Conservation (phyloP, 2,329 filamentous ascomycete genomes). For the Aureobasidium vineae region DNA sequence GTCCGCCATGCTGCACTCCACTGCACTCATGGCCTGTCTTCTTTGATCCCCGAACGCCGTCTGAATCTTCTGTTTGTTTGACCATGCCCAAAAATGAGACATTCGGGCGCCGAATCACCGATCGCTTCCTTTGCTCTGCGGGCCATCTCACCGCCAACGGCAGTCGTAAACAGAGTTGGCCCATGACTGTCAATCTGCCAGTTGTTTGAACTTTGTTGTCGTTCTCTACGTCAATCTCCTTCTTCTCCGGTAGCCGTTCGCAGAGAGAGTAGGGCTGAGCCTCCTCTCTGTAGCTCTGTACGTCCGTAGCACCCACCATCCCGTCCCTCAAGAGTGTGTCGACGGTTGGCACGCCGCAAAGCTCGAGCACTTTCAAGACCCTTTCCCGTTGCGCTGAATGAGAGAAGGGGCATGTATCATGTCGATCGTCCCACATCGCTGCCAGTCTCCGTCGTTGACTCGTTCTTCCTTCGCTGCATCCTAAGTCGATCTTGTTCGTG, state of each 20-base stretch:
- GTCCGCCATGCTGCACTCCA: slow-evolving; percentile 20
- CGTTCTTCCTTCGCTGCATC: background rate
- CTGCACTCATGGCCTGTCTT: slow-evolving; percentile 16
- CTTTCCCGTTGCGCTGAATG: slow-evolving; percentile 11
- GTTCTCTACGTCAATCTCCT: slow-evolving; percentile 24
- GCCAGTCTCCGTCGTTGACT: background rate
- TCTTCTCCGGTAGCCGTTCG: slow-evolving; percentile 22
- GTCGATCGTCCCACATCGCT: slow-evolving; percentile 15
- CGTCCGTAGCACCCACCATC: slow-evolving; percentile 8
- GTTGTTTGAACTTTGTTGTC: slow-evolving; percentile 23
- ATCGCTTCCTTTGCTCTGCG: background rate
- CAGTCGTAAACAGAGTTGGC: slow-evolving; percentile 14
- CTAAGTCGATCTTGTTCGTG: slow-evolving; percentile 14
- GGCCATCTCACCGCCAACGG: slow-evolving; percentile 10
- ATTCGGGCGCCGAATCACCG: background rate
- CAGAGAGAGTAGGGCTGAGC: background rate
- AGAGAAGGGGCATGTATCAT: slow-evolving; percentile 21
- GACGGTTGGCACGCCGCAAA: slow-evolving; percentile 3
- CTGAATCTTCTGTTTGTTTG: slow-evolving; percentile 23
- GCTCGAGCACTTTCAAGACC: slow-evolving; percentile 14
- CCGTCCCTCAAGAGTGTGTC: background rate
- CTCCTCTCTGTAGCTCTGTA: slow-evolving; percentile 9
- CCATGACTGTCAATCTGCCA: slow-evolving; percentile 23
- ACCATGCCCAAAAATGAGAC: slow-evolving; percentile 11
- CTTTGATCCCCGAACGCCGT: slow-evolving; percentile 24